A percentile compares a stretch with the other conserved stretches of the same genome.
phyloP scores from a whole-genome alignment of 371 early-diverging fungal genomes.

The Mucor plumbeus region DNA sequence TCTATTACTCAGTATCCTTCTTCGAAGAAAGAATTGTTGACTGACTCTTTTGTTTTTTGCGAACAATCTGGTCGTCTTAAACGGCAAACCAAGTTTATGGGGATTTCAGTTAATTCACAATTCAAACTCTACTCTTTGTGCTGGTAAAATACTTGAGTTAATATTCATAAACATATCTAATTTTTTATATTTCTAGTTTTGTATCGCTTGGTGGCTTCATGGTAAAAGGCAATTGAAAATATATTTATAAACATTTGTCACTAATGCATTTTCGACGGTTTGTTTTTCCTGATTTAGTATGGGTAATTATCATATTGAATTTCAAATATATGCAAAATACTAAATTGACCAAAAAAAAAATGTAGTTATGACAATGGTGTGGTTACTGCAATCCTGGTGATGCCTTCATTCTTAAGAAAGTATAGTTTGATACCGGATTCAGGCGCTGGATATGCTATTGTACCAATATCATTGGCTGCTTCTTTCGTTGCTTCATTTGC shows the following conservation, averaged over 20 bases:
- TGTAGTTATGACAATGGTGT: slow-evolving; percentile 56
- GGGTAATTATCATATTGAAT: slow-evolving; percentile 28
- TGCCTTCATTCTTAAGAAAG: slow-evolving; percentile 42
- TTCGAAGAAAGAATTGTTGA: slow-evolving; percentile 16
- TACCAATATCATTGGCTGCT: slow-evolving; percentile 38
- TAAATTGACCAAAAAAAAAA: background rate
- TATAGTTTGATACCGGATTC: slow-evolving; percentile 24
- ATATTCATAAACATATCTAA: background rate
- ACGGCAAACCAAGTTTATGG: slow-evolving; percentile 11
- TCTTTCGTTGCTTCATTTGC: slow-evolving; percentile 44
- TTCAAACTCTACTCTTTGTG: slow-evolving; percentile 32
- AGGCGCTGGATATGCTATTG: slow-evolving; percentile 27
- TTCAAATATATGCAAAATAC: background rate
- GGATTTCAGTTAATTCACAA: slow-evolving; percentile 21
- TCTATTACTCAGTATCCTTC: slow-evolving; percentile 15
- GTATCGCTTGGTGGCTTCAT: slow-evolving; percentile 55
- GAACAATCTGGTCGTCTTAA: slow-evolving; percentile 9
- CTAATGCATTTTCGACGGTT: background rate
- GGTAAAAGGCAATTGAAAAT: slow-evolving; percentile 26
- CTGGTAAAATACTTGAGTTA: slow-evolving; percentile 17
- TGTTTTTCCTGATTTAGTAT: slow-evolving; percentile 21
- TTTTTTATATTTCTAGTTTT: slow-evolving; percentile 24
- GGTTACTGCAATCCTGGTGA: slow-evolving; percentile 47
- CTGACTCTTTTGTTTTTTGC: slow-evolving; percentile 17
- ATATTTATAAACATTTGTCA: background rate